Conservation (phyloP, 148 eudicot genomes). For the Spergularia marina region DNA sequence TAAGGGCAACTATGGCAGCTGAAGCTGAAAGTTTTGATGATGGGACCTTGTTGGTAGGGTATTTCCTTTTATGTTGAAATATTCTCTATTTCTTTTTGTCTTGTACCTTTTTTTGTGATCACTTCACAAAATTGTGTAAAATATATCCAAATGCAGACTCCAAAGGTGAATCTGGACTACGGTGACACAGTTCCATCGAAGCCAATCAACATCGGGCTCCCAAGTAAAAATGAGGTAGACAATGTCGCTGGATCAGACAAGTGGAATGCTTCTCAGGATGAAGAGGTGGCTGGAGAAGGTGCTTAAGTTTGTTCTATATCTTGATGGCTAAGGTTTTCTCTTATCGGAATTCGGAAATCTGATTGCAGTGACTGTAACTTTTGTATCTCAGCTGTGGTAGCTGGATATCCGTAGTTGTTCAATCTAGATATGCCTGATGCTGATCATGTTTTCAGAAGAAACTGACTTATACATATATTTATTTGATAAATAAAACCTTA, state of each 20-base stretch:
- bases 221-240: slow-evolving; percentile 27
- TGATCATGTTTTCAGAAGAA: too few species aligned
- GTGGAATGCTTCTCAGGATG: slow-evolving; percentile 34
- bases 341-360: neutral
- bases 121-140: neutral
- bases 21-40: slow-evolving; percentile 56
- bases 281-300: slow-evolving; percentile 58
- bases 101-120: neutral
- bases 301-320: slow-evolving; percentile 2
- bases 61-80: slow-evolving; percentile 23
- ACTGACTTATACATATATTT: too few species aligned
- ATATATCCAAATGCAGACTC: slow-evolving; percentile 47
- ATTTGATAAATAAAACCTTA: too few species aligned
- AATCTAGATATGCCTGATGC: neutral
- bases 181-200: slow-evolving; percentile 91
- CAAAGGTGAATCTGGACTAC: slow-evolving; percentile 53
- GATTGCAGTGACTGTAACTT: neutral
- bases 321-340: neutral
- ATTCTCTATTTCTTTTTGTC: neutral
- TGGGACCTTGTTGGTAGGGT: slow-evolving; percentile 54
- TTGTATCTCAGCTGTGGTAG: neutral
- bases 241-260: slow-evolving; percentile 32
- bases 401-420: neutral
- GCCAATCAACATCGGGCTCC: slow-evolving; percentile 42
- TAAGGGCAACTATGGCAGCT: slow-evolving; percentile 65